A percentile compares a stretch with the other conserved stretches of the same genome.
Conservation (phyloP, 2,329 filamentous ascomycete species). For the Claviceps sp. region DNA sequence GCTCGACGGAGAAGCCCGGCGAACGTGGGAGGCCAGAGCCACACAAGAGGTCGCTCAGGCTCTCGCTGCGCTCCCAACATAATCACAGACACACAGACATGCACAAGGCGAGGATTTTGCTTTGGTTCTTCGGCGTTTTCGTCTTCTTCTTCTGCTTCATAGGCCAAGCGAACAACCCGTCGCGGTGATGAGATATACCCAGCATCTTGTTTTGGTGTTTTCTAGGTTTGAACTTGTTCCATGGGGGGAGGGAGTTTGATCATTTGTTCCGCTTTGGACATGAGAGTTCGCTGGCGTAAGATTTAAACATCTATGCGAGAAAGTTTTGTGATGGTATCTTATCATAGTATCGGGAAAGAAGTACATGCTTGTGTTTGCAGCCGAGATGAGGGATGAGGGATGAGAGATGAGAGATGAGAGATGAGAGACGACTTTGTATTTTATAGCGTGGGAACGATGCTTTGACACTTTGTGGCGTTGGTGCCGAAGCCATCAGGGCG, state of each 20-base stretch:
- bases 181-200: slow-evolving; percentile 20
- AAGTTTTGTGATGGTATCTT: slow-evolving; percentile 5
- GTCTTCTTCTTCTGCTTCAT: slow-evolving; percentile 1
- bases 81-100: slow-evolving; percentile 18
- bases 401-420: slow-evolving; percentile 1
- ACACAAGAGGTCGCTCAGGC: slow-evolving; percentile 67
- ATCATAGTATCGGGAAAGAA: slow-evolving; percentile 5
- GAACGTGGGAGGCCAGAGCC: slow-evolving; percentile 64
- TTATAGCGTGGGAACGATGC: slow-evolving; percentile 7
- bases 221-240: slow-evolving; percentile 11
- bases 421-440: slow-evolving; percentile 5
- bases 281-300: slow-evolving; percentile 7
- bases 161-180: background rate
- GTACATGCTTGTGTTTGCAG: slow-evolving; percentile 5
- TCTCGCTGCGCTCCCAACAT: slow-evolving; percentile 43
- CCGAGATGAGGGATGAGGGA: slow-evolving; percentile 2
- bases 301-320: slow-evolving; percentile 4
- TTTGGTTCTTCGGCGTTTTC: slow-evolving; percentile 18
- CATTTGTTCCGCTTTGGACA: slow-evolving; percentile 5
- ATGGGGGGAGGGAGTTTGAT: background rate
- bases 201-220: slow-evolving; percentile 5
- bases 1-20: slow-evolving; percentile 52
- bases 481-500: background rate
- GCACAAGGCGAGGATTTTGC: slow-evolving; percentile 11
- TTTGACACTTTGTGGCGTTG: slow-evolving; percentile 3